Conservation (phyloP, 2,329 filamentous ascomycete genomes). For the Hymenoscyphus scutula region DNA sequence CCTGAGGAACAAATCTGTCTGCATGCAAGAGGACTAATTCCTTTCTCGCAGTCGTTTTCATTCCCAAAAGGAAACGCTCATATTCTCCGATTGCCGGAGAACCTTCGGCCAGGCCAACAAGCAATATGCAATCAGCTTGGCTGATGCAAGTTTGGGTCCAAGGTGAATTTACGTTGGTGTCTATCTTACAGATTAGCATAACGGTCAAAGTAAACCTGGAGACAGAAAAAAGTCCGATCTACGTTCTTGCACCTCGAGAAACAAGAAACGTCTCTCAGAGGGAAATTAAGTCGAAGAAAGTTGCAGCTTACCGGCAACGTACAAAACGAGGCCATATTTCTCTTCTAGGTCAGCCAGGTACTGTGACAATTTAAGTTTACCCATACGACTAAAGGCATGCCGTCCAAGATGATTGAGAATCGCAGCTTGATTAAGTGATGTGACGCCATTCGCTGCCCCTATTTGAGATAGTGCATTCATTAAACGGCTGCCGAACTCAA, state of each 20-base stretch:
- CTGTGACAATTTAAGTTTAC: conserved; percentile 90
- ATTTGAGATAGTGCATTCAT: conserved; percentile 88
- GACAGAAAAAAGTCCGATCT: background rate
- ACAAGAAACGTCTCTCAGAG: conserved; percentile 29
- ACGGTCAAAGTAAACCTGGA: background rate
- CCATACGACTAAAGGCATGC: conserved; percentile 96
- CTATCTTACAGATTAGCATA: conserved; percentile 42
- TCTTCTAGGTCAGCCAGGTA: conserved; percentile 96
- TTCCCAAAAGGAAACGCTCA: conserved; percentile 91
- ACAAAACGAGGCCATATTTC: conserved; percentile 92
- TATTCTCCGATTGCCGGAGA: conserved; percentile 93
- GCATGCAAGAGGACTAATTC: conserved; percentile 85
- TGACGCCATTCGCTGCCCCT: conserved; percentile 84
- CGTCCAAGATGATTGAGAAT: conserved; percentile 93
- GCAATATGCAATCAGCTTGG: conserved; percentile 91
- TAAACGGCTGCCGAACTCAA: conserved; percentile 88
- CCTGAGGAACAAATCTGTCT: conserved; percentile 82
- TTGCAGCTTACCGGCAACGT: conserved; percentile 69
- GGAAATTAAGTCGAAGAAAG: conserved; percentile 40
- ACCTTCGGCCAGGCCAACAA: conserved; percentile 87
- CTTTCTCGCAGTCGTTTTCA: conserved; percentile 95
- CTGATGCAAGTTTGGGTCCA: conserved; percentile 99
- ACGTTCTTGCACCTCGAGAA: conserved; percentile 17
- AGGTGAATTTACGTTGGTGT: conserved; percentile 93
- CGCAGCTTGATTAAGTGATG: conserved; percentile 86